phyloP scores from a whole-genome alignment of 345 rosid genomes.

The Brassica carinata region DNA sequence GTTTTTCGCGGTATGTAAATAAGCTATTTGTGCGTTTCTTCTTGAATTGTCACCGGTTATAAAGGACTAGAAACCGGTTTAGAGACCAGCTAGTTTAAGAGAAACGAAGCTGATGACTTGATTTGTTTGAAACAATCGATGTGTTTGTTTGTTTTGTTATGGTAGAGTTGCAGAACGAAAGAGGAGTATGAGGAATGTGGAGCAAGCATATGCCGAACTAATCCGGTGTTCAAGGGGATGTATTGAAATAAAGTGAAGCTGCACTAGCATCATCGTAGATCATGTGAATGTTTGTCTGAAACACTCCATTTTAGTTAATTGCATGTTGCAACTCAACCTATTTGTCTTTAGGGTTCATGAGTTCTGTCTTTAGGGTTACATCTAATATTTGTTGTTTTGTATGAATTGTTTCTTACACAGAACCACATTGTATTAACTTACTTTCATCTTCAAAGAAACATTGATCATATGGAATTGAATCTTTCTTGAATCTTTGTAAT shows the following conservation, averaged over 20 bases:
- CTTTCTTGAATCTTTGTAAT: too few species aligned
- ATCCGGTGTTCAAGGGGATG: constrained; percentile 99
- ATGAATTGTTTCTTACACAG: too few species aligned
- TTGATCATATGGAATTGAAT: neutral
- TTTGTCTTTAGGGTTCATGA: too few species aligned
- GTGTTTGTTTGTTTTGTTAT: neutral
- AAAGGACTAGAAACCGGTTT: neutral
- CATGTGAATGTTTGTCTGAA: neutral
- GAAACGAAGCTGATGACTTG: neutral
- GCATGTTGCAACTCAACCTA: too few species aligned
- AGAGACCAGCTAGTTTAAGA: neutral
- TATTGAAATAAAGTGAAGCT: constrained; percentile 47
- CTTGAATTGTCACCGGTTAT: neutral
- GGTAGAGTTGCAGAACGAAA: constrained; percentile 97
- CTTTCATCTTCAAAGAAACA: neutral
- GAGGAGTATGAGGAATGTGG: constrained; percentile 96
- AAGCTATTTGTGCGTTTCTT: neutral
- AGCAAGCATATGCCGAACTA: constrained; percentile 98
- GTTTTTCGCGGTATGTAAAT: constrained; percentile 74
- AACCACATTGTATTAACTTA: too few species aligned
- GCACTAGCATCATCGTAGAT: neutral
- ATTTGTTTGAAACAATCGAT: constrained; percentile 11
- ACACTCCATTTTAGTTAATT: too few species aligned
- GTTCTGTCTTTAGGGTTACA: too few species aligned
- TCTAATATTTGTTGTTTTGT: too few species aligned